Evolutionary conservation across 495 filamentous ascomycete genomes (phyloP), one percentile per base, ranked within the genome.

Genomic region (Clavariopsis aquatica): DNA sequence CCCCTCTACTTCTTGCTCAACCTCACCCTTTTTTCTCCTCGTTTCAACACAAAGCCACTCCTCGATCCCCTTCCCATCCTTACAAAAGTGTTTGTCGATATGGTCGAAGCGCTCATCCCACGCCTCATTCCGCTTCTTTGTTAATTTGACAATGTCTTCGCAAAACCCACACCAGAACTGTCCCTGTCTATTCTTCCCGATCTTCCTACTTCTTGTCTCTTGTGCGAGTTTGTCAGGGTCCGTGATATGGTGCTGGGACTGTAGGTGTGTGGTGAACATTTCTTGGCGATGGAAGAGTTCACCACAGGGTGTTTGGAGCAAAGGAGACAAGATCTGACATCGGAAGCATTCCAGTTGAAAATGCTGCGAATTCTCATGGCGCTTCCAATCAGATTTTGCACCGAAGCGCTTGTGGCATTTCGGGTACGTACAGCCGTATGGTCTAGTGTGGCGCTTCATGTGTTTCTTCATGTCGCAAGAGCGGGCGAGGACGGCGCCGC

Each of bases 321-420:
- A 43, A 2, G 57, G 29, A 2, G 65, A 29, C 13, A 28, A 15
- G 4, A 57, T 27, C 19, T 51, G 79, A 74, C 93, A 97, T n/a
- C 86, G 84, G 87, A 90, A 97, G 57, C 84, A 81, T 64, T 92
- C 87, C 1, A 84, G 69, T 66, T 88, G 84, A 65, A 85, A 87
- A 71, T 97, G 93, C 72, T 96, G 92, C 26, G 85, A 89, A 66
- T 87, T 91, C 68, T 98, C 93, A 72, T 98, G 93, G 8, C 94
- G 87, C 75, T 96, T 97, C 94, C 93, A 97, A 76, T 97, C 93
- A 47, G 91, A 91, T 72, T 96, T 96, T 78, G 89, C 92, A 36
- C 94, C 93, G 67, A 97, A 96, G 2, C 75, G 82, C 66, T 91
- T 94, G 51, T 79, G 77, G 71, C 94, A 97, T 20, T 78, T 78